phyloP scores from a whole-genome alignment of 148 eudicot species.

The Suaeda aralocaspica region DNA sequence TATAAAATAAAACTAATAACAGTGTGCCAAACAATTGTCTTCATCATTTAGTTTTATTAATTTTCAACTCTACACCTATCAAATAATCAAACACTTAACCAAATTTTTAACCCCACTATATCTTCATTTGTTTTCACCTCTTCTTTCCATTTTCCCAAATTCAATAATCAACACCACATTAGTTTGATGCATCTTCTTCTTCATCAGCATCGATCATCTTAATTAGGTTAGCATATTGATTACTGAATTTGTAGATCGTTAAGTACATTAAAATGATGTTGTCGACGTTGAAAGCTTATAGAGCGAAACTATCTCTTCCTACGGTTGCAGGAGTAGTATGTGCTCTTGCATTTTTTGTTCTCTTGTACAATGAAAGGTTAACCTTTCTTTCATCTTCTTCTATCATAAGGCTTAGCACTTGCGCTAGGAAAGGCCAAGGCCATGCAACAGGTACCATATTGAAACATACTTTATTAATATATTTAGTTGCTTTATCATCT shows the following conservation, averaged over 20 bases:
- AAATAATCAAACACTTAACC: background rate
- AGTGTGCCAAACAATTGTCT: conserved; percentile 13
- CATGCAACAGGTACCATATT: conserved; percentile 16
- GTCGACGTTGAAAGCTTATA: conserved; percentile 29
- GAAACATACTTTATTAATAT: too few relatives aligned
- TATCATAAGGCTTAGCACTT: conserved; percentile 37
- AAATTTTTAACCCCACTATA: background rate
- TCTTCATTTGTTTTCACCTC: background rate
- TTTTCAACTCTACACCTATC: background rate
- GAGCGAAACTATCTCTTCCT: conserved; percentile 43
- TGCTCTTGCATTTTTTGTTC: conserved; percentile 44
- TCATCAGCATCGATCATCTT: background rate
- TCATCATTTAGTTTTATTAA: conserved; percentile 27
- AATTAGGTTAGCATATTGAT: background rate
- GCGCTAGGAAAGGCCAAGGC: conserved; percentile 34
- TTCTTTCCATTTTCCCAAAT: background rate
- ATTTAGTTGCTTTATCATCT: too few relatives aligned
- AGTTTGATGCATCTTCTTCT: background rate
- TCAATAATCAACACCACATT: background rate
- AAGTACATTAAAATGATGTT: background rate
- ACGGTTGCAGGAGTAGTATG: conserved; percentile 40
- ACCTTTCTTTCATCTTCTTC: conserved; percentile 39
- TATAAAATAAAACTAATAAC: conserved; percentile 5
- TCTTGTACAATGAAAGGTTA: conserved; percentile 61
- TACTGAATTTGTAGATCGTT: background rate